Conservation (phyloP, 1,139 yeast genomes). For the Ogataea hybrid region DNA sequence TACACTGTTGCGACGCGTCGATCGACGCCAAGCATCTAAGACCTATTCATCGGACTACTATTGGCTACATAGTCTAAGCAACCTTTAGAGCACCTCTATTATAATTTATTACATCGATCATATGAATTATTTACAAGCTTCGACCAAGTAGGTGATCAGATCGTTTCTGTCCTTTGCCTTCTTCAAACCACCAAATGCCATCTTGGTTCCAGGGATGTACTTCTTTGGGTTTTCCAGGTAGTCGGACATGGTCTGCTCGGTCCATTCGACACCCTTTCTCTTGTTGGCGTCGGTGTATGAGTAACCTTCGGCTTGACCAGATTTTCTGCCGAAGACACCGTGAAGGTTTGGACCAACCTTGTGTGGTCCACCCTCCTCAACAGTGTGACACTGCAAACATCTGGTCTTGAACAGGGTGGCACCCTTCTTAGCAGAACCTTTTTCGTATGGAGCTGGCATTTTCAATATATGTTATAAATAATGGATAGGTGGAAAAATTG, state of each 20-base stretch:
- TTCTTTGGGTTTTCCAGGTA: constrained; percentile 99
- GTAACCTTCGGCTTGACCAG: constrained; percentile 92
- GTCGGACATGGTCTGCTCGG: constrained; percentile 84
- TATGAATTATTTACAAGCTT: constrained; percentile 64
- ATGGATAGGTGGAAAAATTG: constrained; percentile 8
- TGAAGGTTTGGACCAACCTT: constrained; percentile 99
- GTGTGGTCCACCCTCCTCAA: constrained; percentile 94
- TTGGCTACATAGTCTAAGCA: constrained; percentile 9
- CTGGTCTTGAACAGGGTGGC: constrained; percentile 98
- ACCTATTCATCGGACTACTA: constrained; percentile 2
- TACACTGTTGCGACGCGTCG: constrained; percentile 34
- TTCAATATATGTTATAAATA: constrained; percentile 9
- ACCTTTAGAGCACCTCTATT: constrained; percentile 7
- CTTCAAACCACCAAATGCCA: constrained; percentile 99
- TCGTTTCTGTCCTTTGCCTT: constrained; percentile 99
- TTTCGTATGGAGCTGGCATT: constrained; percentile 66
- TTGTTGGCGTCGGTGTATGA: constrained; percentile 98
- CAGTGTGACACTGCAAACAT: constrained; percentile 99
- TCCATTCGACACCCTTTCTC: constrained; percentile 91
- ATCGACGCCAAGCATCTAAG: constrained; percentile 9
- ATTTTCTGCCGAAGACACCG: constrained; percentile 88
- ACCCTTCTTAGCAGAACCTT: constrained; percentile 91
- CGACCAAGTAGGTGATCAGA: constrained; percentile 82
- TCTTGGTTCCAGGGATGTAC: constrained; percentile 99
- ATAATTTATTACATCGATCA: constrained; percentile 7